Evolutionary conservation across 140 eudicot genomes (phyloP), one percentile per base, ranked within the genome.

Genomic region (Anethum foeniculum): DNA sequence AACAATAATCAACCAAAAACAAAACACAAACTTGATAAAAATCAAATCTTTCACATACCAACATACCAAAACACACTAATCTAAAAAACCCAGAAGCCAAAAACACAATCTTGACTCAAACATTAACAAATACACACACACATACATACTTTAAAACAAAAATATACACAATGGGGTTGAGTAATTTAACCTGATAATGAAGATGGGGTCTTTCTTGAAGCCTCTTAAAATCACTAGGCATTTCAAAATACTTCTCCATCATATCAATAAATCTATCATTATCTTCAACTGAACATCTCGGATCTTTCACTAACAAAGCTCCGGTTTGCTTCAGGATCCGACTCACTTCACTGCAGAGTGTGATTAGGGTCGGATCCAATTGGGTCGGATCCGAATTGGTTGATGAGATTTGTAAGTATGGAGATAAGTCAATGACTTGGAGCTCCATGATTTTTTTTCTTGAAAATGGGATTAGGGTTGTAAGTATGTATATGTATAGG

Each of bases 171-270:
- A 77, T 28, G 56, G 36, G 60, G 30, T 19, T 16, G 18, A 4
- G 16, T 7, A 28, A 76, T 4, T 19, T 8, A n/a, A 93, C 98
- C 96, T 92, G 98, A 73, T 94, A 92, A 87, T 94, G 98, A 38
- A 92, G 91, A 3, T 90, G 87, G 14, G 96, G 95, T 23, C 98
- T 93, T 65, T 94, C 98, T 72, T 94, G 98, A 0, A 80, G 75
- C n/a, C 95, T 91, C 79, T 94, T 92, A 79, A 90, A 83, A 7
- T 94, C 88, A 13, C 78, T 80, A 19, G 98, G 93, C 80, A 83
- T 85, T 51, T 92, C 84, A 80, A 94, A 94, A 79, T 92, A 94
- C 77, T 85, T 90, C 83, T 94, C 98, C 98, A 94, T 94, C 98
- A 94, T 94, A 72, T 94, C 91, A 36, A 94, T 80, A 82, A 94